Percentiles rank a stretch among this genome's conserved stretches.
Evolutionary conservation across 2,329 filamentous ascomycete species (phyloP).

Genomic region (Xylaria polymorpha): DNA sequence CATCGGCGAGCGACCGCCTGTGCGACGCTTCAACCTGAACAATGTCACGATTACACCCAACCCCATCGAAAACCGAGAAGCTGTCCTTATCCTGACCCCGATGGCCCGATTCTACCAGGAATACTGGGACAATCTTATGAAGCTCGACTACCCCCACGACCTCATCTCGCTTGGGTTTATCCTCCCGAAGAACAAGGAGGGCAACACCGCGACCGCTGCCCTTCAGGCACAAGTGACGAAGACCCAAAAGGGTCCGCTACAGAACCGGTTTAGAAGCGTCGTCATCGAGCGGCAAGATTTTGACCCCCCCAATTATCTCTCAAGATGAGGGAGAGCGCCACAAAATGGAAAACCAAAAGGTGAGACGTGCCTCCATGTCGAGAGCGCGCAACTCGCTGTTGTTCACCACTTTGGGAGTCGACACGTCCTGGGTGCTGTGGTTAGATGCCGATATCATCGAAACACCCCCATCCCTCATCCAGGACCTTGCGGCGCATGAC

Average conservation of each 20-base stretch:
- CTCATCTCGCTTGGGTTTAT: constrained; percentile 97
- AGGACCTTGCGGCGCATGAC: constrained; percentile 88
- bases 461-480: constrained; percentile 84
- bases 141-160: constrained; percentile 89
- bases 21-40: constrained; percentile 94
- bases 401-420: constrained; percentile 92
- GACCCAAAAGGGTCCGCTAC: constrained; percentile 84
- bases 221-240: constrained; percentile 87
- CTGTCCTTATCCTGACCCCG: constrained; percentile 90
- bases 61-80: constrained; percentile 83
- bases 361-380: constrained; percentile 87
- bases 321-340: constrained; percentile 91
- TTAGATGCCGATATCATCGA: constrained; percentile 93
- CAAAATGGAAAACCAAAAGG: constrained; percentile 90
- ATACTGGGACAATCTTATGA: constrained; percentile 94
- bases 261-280: constrained; percentile 88
- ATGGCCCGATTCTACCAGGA: constrained; percentile 91
- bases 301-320: constrained; percentile 80
- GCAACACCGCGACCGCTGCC: constrained; percentile 84
- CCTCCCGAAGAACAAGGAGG: constrained; percentile 91
- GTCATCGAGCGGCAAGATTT: constrained; percentile 97
- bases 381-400: constrained; percentile 93
- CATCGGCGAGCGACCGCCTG: constrained; percentile 76
- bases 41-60: constrained; percentile 85
- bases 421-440: constrained; percentile 97